These are phyloP conservation scores for Coemansia sp. DNA, from an alignment of 192 early-diverging fungal genomes.

Conservation along the genomic window DNA sequence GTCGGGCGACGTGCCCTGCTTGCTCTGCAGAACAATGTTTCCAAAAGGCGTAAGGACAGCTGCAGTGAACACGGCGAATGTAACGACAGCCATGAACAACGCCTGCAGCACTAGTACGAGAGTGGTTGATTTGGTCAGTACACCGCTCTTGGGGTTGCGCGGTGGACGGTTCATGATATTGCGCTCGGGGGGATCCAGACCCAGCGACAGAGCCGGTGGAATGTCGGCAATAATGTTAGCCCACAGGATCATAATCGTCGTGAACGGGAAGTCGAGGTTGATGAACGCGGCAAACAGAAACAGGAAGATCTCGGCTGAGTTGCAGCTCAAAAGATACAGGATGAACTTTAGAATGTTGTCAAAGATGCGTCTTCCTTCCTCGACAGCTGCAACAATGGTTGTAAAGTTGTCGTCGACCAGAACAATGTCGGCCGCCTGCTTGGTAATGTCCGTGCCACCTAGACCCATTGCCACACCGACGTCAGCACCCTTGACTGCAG, in stretches of 20 bases:
- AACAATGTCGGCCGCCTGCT: slow-evolving; percentile 97
- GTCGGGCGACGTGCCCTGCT: slow-evolving; percentile 18
- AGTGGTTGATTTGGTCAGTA: slow-evolving; percentile 65
- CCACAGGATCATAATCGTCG: slow-evolving; percentile 93
- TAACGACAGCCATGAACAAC: slow-evolving; percentile 61
- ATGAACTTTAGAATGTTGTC: slow-evolving; percentile 99
- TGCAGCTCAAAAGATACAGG: slow-evolving; percentile 90
- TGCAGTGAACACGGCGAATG: slow-evolving; percentile 62
- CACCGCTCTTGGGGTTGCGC: slow-evolving; percentile 68
- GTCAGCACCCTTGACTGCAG: slow-evolving; percentile 93
- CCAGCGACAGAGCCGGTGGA: slow-evolving; percentile 92
- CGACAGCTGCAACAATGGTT: slow-evolving; percentile 90
- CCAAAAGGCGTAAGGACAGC: slow-evolving; percentile 53
- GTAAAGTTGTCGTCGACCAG: slow-evolving; percentile 94
- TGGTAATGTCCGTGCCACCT: slow-evolving; percentile 95
- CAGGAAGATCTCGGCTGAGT: slow-evolving; percentile 92
- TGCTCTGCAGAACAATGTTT: slow-evolving; percentile 23
- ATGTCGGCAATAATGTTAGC: slow-evolving; percentile 98
- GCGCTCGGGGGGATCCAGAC: slow-evolving; percentile 82
- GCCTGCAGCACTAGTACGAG: slow-evolving; percentile 72
- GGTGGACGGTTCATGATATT: slow-evolving; percentile 85
- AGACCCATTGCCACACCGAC: slow-evolving; percentile 98
- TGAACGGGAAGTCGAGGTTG: slow-evolving; percentile 82
- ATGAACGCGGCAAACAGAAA: slow-evolving; percentile 73
- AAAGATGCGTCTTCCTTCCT: slow-evolving; percentile 92